Base-by-base conservation (phyloP, 2,329 filamentous ascomycete species). In the Paramyrothecium roridum region DNA sequence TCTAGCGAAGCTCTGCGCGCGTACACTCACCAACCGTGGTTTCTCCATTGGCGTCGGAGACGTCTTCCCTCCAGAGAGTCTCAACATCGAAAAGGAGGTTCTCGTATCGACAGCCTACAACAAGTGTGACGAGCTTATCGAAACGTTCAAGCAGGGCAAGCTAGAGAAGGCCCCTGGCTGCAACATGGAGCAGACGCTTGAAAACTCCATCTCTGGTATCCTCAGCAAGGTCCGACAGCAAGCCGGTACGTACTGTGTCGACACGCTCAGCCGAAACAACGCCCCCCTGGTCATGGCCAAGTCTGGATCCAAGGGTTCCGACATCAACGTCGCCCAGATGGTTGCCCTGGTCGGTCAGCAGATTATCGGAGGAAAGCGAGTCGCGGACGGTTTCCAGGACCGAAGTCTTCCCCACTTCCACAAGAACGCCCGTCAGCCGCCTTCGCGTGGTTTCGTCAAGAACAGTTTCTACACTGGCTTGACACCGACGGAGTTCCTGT, bases 291-390 rank as follows among this genome's bases (percentile, higher is more conserved):
- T 96, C 76, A 99, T 99, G 95, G 95, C 95, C 58, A 95, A 91
- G 59, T 98, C 91, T 13, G 95, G 95, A 50, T 98, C 93, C 53
- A 99, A 99, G 73, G 95, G 95, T 70, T 96, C 92, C 6, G 89
- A 91, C 65, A 96, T 99, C 79, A 99, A 99, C 79, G 95, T 99
- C 34, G 95, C 95, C 10, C 95, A 99, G 77, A 99, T 99, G 95
- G 90, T 98, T 69, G 93, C 95, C 55, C 87, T 93, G 56, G 95
- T 99, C 68, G 95, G 95, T 52, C 95, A 99, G 74, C 95, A 99
- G 65, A 97, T 98, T 83, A 98, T 99, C 66, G 90, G 90, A 57
- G 91, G 92, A 50, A 85, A 90, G 67, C 93, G 95, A 83, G 93
- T 99, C 33, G 84, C 91, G 48, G 91, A 99, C 73, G 95, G 95